phyloP scores from a whole-genome alignment of 352 stramenopile species.

The Phytophthora vignae region DNA sequence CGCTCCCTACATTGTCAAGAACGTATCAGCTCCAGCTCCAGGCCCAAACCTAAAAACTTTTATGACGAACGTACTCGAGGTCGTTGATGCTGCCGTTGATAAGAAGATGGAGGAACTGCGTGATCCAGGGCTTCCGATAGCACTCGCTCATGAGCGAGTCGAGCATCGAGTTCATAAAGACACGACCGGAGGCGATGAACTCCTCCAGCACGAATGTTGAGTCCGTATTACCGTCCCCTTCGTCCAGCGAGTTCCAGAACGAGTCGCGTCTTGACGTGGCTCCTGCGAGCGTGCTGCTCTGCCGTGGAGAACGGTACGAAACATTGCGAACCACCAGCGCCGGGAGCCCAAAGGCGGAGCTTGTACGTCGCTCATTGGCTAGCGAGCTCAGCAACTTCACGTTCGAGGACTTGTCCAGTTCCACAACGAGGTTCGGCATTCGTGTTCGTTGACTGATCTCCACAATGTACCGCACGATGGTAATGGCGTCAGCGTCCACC shows the following conservation, averaged over 20 bases:
- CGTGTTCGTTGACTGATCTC: slow-evolving; percentile 73
- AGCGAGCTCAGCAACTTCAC: slow-evolving; percentile 82
- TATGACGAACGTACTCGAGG: slow-evolving; percentile 43
- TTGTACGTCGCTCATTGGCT: slow-evolving; percentile 57
- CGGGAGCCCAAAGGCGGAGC: slow-evolving; percentile 49
- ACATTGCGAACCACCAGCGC: slow-evolving; percentile 47
- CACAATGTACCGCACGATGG: slow-evolving; percentile 81
- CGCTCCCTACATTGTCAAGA: slow-evolving; percentile 43
- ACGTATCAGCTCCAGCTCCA: too few relatives aligned
- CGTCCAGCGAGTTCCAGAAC: slow-evolving; percentile 46
- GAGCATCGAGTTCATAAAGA: slow-evolving; percentile 80
- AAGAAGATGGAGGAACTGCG: slow-evolving; percentile 68
- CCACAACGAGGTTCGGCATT: slow-evolving; percentile 80
- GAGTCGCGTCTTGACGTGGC: slow-evolving; percentile 50
- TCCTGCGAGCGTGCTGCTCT: slow-evolving; percentile 16
- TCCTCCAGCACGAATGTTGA: slow-evolving; percentile 70
- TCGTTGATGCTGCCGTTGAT: slow-evolving; percentile 70
- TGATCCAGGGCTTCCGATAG: slow-evolving; percentile 82
- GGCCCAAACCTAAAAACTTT: too few relatives aligned
- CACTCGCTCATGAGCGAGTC: slow-evolving; percentile 82
- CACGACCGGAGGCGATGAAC: slow-evolving; percentile 73
- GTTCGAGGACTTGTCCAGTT: slow-evolving; percentile 78
- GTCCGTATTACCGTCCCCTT: slow-evolving; percentile 40
- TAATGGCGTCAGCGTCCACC: slow-evolving; percentile 86
- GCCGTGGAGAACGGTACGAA: slow-evolving; percentile 57